Conservation (phyloP, 1,284 basidiomycete genomes). For the Rhizoctonia solani region DNA sequence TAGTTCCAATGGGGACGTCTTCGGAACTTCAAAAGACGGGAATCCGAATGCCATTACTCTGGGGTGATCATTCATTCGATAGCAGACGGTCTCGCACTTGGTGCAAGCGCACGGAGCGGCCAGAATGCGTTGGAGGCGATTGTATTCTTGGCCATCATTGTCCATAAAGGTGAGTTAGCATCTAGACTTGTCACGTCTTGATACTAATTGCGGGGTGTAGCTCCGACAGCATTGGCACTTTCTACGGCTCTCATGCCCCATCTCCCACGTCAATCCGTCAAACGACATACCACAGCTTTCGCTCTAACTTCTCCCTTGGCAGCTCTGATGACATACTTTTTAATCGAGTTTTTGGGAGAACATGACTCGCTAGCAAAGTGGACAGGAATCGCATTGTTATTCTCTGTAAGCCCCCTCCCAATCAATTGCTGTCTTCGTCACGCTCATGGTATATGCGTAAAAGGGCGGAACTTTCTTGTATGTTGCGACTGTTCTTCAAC, state of each 20-base stretch:
- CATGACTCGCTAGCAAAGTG: slow-evolving; percentile 53
- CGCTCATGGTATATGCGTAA: background rate
- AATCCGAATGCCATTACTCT: slow-evolving; percentile 64
- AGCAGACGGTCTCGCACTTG: slow-evolving; percentile 88
- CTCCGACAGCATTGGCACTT: slow-evolving; percentile 82
- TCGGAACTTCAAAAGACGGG: background rate
- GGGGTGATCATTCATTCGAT: slow-evolving; percentile 84
- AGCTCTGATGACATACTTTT: slow-evolving; percentile 68
- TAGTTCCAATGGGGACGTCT: slow-evolving; percentile 11
- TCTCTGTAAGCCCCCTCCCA: slow-evolving; percentile 72
- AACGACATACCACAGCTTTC: slow-evolving; percentile 76
- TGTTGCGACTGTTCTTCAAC: slow-evolving; percentile 88
- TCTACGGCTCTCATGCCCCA: slow-evolving; percentile 79
- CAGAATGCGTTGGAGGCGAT: slow-evolving; percentile 47
- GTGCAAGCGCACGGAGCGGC: slow-evolving; percentile 54
- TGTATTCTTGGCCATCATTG: slow-evolving; percentile 83
- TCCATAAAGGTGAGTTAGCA: slow-evolving; percentile 75
- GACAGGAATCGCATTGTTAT: slow-evolving; percentile 76
- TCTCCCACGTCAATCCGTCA: slow-evolving; percentile 67
- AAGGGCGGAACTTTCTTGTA: slow-evolving; percentile 95
- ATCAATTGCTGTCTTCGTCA: background rate
- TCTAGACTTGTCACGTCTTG: background rate
- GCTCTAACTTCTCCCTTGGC: slow-evolving; percentile 78
- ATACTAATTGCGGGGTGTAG: slow-evolving; percentile 49
- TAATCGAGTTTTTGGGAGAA: slow-evolving; percentile 61